A percentile compares a stretch with the other conserved stretches of the same genome.
Conservation (phyloP, 176 grass and related monocot species). For the Oryza officinalis region DNA sequence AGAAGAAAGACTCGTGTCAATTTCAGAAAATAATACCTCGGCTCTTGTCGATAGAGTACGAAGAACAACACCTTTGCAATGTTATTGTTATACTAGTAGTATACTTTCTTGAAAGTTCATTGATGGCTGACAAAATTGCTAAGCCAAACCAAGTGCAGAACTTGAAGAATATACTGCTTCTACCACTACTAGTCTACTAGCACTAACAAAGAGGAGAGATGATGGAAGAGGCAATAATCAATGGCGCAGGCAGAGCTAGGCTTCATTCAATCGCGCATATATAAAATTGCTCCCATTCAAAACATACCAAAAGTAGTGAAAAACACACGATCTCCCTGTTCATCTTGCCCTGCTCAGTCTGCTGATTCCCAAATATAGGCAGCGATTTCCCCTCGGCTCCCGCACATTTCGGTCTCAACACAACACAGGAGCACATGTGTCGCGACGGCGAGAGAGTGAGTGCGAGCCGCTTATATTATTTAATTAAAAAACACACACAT, state of each 20-base stretch:
- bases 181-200: too few species aligned
- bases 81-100: background rate
- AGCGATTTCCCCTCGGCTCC: background rate
- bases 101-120: background rate
- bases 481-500: slow-evolving; percentile 30
- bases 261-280: background rate
- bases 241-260: background rate
- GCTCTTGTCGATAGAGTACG: background rate
- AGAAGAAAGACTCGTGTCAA: background rate
- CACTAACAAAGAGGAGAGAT: background rate
- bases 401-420: background rate
- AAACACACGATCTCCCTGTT: background rate
- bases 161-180: background rate
- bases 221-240: background rate
- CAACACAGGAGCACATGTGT: background rate
- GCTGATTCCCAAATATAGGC: background rate
- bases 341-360: background rate
- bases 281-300: background rate
- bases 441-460: background rate
- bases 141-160: background rate
- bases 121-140: background rate
- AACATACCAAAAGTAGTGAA: background rate
- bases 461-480: background rate
- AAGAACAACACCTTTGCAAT: background rate
- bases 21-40: background rate